A percentile compares a stretch with the other conserved stretches of the same genome.
These are phyloP conservation scores for Globisporangium canariense DNA, from an alignment of 352 stramenopile genomes.

Conservation along the genomic window DNA sequence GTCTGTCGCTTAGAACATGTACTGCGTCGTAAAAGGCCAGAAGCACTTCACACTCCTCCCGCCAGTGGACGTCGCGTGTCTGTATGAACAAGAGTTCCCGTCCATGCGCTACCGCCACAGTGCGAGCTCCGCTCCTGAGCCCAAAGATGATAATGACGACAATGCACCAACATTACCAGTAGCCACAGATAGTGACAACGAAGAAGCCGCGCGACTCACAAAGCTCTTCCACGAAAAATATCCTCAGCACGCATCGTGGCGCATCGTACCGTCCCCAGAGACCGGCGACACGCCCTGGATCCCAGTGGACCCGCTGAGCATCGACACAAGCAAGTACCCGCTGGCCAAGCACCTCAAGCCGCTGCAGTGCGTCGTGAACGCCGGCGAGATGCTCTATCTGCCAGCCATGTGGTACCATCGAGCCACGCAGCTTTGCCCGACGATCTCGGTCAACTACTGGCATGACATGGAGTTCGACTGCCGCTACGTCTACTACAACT, in stretches of 20 bases:
- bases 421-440: slow-evolving; percentile 65
- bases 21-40: slow-evolving; percentile 93
- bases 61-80: slow-evolving; percentile 84
- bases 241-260: slow-evolving; percentile 42
- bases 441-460: slow-evolving; percentile 89
- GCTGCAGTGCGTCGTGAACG: slow-evolving; percentile 65
- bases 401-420: slow-evolving; percentile 86
- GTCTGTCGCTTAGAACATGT: slow-evolving; percentile 85
- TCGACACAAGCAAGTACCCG: slow-evolving; percentile 54
- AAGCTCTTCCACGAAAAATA: slow-evolving; percentile 52
- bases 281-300: slow-evolving; percentile 76
- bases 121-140: not conserved
- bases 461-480: slow-evolving; percentile 89
- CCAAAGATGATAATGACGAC: not conserved
- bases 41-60: slow-evolving; percentile 94
- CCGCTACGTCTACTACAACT: slow-evolving; percentile 86
- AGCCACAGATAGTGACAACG: not conserved
- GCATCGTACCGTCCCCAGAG: slow-evolving; percentile 39
- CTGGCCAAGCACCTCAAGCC: slow-evolving; percentile 45
- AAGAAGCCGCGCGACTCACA: slow-evolving; percentile 28
- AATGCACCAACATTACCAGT: no score
- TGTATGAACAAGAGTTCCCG: slow-evolving; percentile 82
- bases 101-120: slow-evolving; percentile 60
- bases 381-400: slow-evolving; percentile 71
- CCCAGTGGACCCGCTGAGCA: slow-evolving; percentile 68